Evolutionary conservation across 2,329 filamentous ascomycete genomes (phyloP), one percentile per base, ranked within the genome.

Genomic region (Bisporella sp.): DNA sequence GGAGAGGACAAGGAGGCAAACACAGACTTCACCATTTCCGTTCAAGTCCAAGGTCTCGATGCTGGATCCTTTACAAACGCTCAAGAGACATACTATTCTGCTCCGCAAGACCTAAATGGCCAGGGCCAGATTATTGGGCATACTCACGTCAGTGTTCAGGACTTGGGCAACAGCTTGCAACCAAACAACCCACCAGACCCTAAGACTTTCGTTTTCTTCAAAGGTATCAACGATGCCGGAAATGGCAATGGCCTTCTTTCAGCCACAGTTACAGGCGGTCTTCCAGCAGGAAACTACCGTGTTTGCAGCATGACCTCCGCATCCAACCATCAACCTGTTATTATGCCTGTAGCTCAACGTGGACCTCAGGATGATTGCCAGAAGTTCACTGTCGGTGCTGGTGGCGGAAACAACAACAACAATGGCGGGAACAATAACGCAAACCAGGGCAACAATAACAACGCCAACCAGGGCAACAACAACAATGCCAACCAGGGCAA

Each of bases 361-460:
- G 71, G 71, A 52, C 64, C 69, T 41, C 68, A 71, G 47, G 71
- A 73, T 57, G 71, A 73, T 56, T 73, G 71, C 54, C 65, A 63
- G 21, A 71, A 71, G 57, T 72, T 73, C 32, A 68, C 68, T 48
- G 68, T 68, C 31, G 35, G 35, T n/a, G 35, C 8, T n/a, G 8
- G n/a, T 8, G 35, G 35, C n/a, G n/a, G 35, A 8, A n/a, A n/a
- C n/a, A 37, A 37, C n/a, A 37, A 37, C 33, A 37, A 37, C 33
- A 37, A 37, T 8, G 35, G 35, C n/a, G n/a, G 35, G 2, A n/a
- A n/a, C n/a, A 37, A 37, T 4, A 37, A 21, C 21, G 21, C 21
- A 2, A 21, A 21, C 21, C 21, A 21, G 21, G 21, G 21, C 21
- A 21, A 21, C 21, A 21, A 21, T 21, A 21, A 21, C 21, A 21